phyloP scores from a whole-genome alignment of 2,329 filamentous ascomycete genomes.

The Aureobasidium sp. region DNA sequence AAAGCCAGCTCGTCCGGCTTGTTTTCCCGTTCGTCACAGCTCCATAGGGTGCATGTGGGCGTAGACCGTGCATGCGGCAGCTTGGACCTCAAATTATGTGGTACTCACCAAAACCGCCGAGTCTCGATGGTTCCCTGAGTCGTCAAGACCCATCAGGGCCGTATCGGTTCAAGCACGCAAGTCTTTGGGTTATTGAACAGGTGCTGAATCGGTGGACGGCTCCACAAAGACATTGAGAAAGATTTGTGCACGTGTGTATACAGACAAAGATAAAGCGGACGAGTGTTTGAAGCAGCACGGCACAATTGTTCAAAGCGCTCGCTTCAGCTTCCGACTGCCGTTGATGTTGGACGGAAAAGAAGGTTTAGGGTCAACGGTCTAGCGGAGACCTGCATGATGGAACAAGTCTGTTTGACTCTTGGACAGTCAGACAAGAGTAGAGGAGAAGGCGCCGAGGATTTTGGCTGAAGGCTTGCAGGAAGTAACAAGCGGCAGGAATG shows the following conservation, averaged over 20 bases:
- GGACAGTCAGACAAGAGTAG: background rate
- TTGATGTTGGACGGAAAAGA: background rate
- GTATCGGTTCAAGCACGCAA: background rate
- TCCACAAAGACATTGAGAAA: background rate
- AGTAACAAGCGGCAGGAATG: background rate
- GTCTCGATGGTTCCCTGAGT: conserved; percentile 1
- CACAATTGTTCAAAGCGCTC: background rate
- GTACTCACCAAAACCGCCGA: conserved; percentile 3
- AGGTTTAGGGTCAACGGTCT: conserved; percentile 13
- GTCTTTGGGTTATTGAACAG: background rate
- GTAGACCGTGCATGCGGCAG: conserved; percentile 1
- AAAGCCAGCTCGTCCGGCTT: conserved; percentile 5
- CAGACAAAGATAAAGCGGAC: background rate
- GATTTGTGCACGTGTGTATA: background rate
- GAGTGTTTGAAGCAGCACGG: background rate
- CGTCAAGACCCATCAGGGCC: background rate
- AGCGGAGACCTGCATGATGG: conserved; percentile 12
- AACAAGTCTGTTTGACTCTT: conserved; percentile 8
- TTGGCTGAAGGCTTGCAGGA: conserved; percentile 4
- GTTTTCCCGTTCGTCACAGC: conserved; percentile 2
- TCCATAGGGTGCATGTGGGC: background rate
- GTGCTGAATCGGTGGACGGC: background rate
- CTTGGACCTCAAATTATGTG: background rate
- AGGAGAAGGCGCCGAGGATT: background rate
- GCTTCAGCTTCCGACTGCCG: conserved; percentile 5